A percentile compares a stretch with the other conserved stretches of the same genome.
Evolutionary conservation across 805 yeast genomes (phyloP).

Genomic region (Wickerhamiella vanderwaltii): DNA sequence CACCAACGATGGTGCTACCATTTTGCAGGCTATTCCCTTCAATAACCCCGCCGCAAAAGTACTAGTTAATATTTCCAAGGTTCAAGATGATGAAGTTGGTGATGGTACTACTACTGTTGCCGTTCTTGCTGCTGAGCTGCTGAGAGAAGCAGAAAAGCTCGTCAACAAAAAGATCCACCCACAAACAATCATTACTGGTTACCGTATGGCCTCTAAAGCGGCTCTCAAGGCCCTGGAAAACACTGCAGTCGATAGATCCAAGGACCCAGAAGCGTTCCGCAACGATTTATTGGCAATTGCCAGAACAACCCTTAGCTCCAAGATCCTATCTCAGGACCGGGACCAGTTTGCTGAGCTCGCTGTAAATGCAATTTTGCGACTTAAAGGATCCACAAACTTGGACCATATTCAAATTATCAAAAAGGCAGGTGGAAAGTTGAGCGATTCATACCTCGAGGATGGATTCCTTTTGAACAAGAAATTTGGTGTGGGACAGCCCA

Average conservation of each 20-base stretch:
- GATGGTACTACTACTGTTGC: constrained; percentile 98
- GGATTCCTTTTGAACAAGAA: constrained; percentile 87
- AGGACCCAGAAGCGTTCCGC: constrained; percentile 47
- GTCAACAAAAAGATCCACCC: constrained; percentile 93
- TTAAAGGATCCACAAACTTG: constrained; percentile 75
- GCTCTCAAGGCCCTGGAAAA: constrained; percentile 70
- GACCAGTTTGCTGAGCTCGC: constrained; percentile 80
- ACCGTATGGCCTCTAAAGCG: constrained; percentile 74
- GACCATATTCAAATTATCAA: constrained; percentile 89
- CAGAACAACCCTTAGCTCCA: constrained; percentile 84
- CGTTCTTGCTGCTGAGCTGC: constrained; percentile 82
- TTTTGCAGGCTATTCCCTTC: constrained; percentile 81
- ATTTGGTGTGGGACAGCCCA: constrained; percentile 92
- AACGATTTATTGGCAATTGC: constrained; percentile 77
- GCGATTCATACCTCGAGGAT: constrained; percentile 89
- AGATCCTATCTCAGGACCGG: constrained; percentile 89
- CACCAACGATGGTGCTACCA: constrained; percentile 98
- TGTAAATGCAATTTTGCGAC: constrained; percentile 82
- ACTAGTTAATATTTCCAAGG: constrained; percentile 83
- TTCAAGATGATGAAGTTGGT: constrained; percentile 97
- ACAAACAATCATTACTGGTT: constrained; percentile 94
- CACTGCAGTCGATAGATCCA: constrained; percentile 62
- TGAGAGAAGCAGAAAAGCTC: constrained; percentile 88
- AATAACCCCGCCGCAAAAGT: constrained; percentile 98
- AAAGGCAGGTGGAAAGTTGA: constrained; percentile 81